phyloP scores from a whole-genome alignment of 1,139 yeast genomes.

The Tardiomyces blankii region DNA sequence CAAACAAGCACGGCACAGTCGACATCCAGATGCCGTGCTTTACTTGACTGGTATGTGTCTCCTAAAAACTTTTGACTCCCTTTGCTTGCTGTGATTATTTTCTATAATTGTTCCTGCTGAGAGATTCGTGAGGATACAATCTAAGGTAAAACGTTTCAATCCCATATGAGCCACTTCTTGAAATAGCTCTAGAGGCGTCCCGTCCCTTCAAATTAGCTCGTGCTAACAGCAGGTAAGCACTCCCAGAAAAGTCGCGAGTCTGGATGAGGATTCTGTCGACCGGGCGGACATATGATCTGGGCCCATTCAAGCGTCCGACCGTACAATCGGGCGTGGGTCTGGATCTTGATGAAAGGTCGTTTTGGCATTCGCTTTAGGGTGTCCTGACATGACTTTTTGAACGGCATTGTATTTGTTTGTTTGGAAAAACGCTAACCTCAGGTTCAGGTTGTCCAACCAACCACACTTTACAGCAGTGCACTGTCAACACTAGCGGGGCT shows the following conservation, averaged over 20 bases:
- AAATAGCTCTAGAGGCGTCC: too few species aligned
- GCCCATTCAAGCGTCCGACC: slow-evolving; percentile 5
- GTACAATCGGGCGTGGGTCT: slow-evolving; percentile 5
- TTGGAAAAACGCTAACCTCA: too few species aligned
- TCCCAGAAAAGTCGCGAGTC: neutral
- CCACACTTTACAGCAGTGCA: too few species aligned
- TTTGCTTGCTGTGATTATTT: slow-evolving; percentile 1
- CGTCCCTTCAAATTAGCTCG: too few species aligned
- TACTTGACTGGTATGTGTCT: too few species aligned
- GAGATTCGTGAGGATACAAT: slow-evolving; percentile 2
- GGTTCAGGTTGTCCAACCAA: too few species aligned
- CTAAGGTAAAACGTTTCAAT: slow-evolving; percentile 8
- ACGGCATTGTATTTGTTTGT: too few species aligned
- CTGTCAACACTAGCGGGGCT: neutral
- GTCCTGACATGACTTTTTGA: slow-evolving; percentile 2
- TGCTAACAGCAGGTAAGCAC: neutral
- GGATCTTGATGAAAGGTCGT: slow-evolving; percentile 8
- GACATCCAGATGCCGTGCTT: too few species aligned
- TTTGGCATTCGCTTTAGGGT: slow-evolving; percentile 2
- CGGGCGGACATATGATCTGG: slow-evolving; percentile 10
- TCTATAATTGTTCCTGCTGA: slow-evolving; percentile 1
- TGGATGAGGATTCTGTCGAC: slow-evolving; percentile 10
- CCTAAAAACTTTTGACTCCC: too few species aligned
- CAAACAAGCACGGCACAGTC: too few species aligned
- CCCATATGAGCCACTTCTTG: slow-evolving; percentile 7